These are phyloP conservation scores for Botryobasidium botryosum DNA, from an alignment of 768 basidiomycete species.

Conservation along the genomic window DNA sequence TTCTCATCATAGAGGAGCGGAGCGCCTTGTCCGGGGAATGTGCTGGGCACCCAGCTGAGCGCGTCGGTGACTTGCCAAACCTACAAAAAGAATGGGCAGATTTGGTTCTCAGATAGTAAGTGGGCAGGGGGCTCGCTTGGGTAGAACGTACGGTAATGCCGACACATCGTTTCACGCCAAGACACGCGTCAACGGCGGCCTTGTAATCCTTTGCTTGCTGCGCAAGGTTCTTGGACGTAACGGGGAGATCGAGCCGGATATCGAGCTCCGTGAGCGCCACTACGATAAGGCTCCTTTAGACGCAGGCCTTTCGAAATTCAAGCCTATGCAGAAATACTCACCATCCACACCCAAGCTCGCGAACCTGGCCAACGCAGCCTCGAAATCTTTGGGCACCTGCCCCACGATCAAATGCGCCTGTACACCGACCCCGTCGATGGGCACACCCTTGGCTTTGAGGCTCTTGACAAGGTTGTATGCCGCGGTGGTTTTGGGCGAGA, in stretches of 20 bases:
- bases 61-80: no score
- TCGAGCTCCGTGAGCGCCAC: conserved; percentile 9
- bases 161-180: not conserved
- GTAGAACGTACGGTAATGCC: not conserved
- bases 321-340: no score
- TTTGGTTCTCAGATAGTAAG: not conserved
- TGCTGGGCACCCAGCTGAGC: not conserved
- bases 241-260: conserved; percentile 1
- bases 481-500: conserved; percentile 5
- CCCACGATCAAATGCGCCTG: not conserved
- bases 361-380: not conserved
- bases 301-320: not conserved
- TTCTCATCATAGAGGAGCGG: conserved; percentile 7
- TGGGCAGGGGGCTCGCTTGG: not conserved
- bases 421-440: conserved; percentile 10
- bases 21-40: not conserved
- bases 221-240: not conserved
- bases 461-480: conserved; percentile 4
- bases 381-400: not conserved
- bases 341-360: no score
- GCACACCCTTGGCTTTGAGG: conserved; percentile 4
- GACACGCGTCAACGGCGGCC: not conserved
- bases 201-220: conserved; percentile 2
- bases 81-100: not conserved
- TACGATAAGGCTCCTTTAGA: conserved; percentile 5